A percentile compares a stretch with the other conserved stretches of the same genome.
Evolutionary conservation across 2,329 filamentous ascomycete genomes (phyloP).

Genomic region (Pyricularia sp.): DNA sequence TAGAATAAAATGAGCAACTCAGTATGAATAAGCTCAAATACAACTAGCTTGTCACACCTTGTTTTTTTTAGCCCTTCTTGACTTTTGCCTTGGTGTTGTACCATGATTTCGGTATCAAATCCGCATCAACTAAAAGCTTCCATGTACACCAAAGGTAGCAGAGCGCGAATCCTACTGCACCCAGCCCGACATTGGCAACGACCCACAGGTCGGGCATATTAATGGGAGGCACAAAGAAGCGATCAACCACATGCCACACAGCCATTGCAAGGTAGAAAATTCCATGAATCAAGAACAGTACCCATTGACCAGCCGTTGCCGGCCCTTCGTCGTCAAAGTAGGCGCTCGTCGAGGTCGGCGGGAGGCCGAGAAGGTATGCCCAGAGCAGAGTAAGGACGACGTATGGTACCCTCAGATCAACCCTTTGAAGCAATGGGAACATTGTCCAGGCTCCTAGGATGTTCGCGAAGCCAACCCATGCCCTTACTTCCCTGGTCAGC

Average conservation of each 20-base stretch:
- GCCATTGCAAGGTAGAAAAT: conserved; percentile 67
- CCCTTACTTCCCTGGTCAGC: conserved; percentile 59
- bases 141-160: conserved; percentile 88
- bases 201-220: conserved; percentile 90
- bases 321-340: conserved; percentile 44
- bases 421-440: conserved; percentile 78
- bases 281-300: conserved; percentile 57
- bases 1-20: not conserved
- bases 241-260: conserved; percentile 68
- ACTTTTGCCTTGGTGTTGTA: conserved; percentile 16
- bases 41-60: not conserved
- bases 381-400: conserved; percentile 73
- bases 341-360: conserved; percentile 58
- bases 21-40: not conserved
- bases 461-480: conserved; percentile 96
- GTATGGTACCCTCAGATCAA: conserved; percentile 76
- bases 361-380: conserved; percentile 81
- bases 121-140: conserved; percentile 49
- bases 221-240: conserved; percentile 51
- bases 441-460: conserved; percentile 83
- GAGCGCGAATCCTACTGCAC: conserved; percentile 69
- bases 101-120: conserved; percentile 25
- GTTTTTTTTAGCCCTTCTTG: conserved; percentile 16
- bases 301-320: conserved; percentile 35
- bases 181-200: conserved; percentile 77